A percentile compares a stretch with the other conserved stretches of the same genome.
Evolutionary conservation across 352 stramenopile genomes (phyloP).

Genomic region (Globisporangium recalcitrans): DNA sequence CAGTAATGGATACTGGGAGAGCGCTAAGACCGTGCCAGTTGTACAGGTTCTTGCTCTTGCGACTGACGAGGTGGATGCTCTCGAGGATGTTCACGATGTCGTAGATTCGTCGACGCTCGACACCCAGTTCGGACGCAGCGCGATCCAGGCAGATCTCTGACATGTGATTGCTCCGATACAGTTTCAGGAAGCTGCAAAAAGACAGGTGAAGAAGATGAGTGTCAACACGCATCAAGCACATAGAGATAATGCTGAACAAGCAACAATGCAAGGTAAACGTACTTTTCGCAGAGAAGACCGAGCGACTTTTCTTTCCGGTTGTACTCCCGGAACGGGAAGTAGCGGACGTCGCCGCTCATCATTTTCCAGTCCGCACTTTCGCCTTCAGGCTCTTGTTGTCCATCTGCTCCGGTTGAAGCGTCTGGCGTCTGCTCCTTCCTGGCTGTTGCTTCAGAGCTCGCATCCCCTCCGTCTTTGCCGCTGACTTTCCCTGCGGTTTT

Average conservation of each 20-base stretch:
- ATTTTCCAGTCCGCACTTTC: slow-evolving; percentile 24
- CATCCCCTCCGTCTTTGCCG: not conserved
- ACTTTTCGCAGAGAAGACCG: slow-evolving; percentile 84
- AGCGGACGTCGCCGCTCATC: slow-evolving; percentile 33
- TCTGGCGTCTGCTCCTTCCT: not conserved
- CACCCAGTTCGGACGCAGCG: slow-evolving; percentile 64
- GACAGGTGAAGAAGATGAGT: not conserved
- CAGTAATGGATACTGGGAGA: slow-evolving; percentile 55
- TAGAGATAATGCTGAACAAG: not conserved
- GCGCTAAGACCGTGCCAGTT: slow-evolving; percentile 79
- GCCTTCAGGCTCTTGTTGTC: slow-evolving; percentile 13
- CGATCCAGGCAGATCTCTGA: slow-evolving; percentile 72
- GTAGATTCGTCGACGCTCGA: slow-evolving; percentile 95
- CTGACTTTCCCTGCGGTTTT: not conserved
- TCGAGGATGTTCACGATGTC: slow-evolving; percentile 98
- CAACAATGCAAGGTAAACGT: slow-evolving; percentile 18
- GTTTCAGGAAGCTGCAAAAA: slow-evolving; percentile 59
- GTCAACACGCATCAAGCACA: not conserved
- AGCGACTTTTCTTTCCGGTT: slow-evolving; percentile 87
- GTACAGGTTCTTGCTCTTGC: slow-evolving; percentile 97
- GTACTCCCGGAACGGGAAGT: slow-evolving; percentile 80
- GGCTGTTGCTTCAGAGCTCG: not conserved
- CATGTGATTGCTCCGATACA: slow-evolving; percentile 63
- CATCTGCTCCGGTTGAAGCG: not conserved
- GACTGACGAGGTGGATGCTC: slow-evolving; percentile 91